phyloP scores from a whole-genome alignment of 192 early-diverging fungal genomes.

The Coemansia sp. region DNA sequence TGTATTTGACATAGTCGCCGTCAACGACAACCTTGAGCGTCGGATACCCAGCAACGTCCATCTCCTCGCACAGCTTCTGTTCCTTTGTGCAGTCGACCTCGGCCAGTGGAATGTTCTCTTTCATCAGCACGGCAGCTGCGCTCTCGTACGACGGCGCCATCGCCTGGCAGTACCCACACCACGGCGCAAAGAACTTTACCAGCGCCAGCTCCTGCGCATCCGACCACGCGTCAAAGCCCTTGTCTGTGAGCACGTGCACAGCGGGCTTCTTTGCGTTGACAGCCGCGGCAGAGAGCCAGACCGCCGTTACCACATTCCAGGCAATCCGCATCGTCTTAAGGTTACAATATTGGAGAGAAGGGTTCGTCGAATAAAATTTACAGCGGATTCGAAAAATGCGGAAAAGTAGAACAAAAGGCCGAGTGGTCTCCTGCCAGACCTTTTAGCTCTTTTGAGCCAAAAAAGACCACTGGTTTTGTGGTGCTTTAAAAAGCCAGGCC shows the following conservation, averaged over 20 bases:
- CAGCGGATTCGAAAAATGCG: neutral
- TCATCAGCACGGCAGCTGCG: conserved; percentile 82
- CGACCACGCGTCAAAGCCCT: conserved; percentile 64
- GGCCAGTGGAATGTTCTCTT: conserved; percentile 70
- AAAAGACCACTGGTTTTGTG: too few species aligned
- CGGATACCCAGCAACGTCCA: conserved; percentile 82
- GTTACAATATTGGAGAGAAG: neutral
- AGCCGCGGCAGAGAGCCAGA: neutral
- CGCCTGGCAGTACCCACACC: conserved; percentile 84
- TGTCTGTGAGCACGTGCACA: conserved; percentile 56
- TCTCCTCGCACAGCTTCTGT: conserved; percentile 70
- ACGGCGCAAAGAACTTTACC: conserved; percentile 96
- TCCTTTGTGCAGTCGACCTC: conserved; percentile 97
- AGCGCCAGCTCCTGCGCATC: conserved; percentile 69
- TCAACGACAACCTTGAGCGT: conserved; percentile 83
- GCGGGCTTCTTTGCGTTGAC: conserved; percentile 36
- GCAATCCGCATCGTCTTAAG: conserved; percentile 1
- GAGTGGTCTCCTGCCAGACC: neutral
- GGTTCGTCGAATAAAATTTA: neutral
- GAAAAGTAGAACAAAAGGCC: neutral
- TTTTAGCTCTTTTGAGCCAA: neutral
- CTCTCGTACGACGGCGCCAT: conserved; percentile 88
- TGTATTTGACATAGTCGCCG: conserved; percentile 69
- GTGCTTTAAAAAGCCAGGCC: neutral
- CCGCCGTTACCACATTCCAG: neutral